phyloP scores from a whole-genome alignment of 2,329 filamentous ascomycete species.

The Fusarium clavum region DNA sequence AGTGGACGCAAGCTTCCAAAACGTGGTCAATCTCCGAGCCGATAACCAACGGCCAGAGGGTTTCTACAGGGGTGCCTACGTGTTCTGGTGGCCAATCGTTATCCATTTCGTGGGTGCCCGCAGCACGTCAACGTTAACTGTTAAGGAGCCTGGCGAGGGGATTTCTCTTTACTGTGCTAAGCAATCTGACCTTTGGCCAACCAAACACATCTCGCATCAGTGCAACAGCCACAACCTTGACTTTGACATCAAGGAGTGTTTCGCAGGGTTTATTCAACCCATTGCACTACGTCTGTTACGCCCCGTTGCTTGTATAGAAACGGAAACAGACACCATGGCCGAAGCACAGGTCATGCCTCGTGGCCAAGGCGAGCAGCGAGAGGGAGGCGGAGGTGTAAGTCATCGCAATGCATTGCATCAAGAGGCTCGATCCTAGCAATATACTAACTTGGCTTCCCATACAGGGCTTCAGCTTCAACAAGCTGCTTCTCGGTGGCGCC shows the following conservation, averaged over 20 bases:
- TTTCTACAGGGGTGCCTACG: conserved; percentile 9
- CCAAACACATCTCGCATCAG: conserved; percentile 21
- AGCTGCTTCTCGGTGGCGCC: conserved; percentile 63
- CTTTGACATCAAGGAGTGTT: conserved; percentile 22
- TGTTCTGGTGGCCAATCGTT: conserved; percentile 30
- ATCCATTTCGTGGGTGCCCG: conserved; percentile 24
- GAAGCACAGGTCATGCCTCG: conserved; percentile 43
- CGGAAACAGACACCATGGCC: conserved; percentile 41
- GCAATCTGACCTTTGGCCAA: conserved; percentile 17
- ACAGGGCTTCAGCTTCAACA: conserved; percentile 56
- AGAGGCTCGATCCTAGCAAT: not conserved
- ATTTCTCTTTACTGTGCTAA: conserved; percentile 21
- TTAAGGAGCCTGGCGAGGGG: conserved; percentile 34
- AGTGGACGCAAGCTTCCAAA: conserved; percentile 15
- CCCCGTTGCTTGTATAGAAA: conserved; percentile 3
- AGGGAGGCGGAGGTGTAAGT: conserved; percentile 47
- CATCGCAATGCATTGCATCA: conserved; percentile 14
- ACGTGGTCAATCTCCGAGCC: conserved; percentile 29
- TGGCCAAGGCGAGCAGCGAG: conserved; percentile 41
- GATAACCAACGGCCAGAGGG: conserved; percentile 31
- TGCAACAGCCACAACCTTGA: conserved; percentile 36
- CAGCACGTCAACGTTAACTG: conserved; percentile 38
- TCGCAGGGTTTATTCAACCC: conserved; percentile 3
- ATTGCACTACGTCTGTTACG: conserved; percentile 5
- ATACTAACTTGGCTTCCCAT: conserved; percentile 21